Evolutionary conservation across 345 rosid genomes (phyloP).

Genomic region (Rhodamnia rubescens): DNA sequence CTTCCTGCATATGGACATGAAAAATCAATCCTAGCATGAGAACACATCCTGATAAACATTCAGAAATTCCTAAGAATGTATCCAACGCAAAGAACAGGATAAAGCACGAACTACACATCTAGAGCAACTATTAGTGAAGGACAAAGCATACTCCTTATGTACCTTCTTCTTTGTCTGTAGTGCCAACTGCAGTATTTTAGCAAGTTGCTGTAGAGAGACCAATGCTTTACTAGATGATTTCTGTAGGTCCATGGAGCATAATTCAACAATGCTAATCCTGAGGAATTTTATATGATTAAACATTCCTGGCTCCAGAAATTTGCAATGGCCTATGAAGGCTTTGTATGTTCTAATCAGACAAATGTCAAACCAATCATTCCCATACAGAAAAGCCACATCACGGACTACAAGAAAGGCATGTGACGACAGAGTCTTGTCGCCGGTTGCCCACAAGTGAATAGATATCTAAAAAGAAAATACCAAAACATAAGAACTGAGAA

Average conservation of each 20-base stretch:
- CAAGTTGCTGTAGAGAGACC: constrained; percentile 53
- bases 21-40: background rate
- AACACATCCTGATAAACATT: background rate
- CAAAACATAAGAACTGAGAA: constrained; percentile 2
- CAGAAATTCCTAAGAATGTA: background rate
- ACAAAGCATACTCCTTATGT: background rate
- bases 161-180: constrained; percentile 72
- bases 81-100: background rate
- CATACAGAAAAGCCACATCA: constrained; percentile 45
- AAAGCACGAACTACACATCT: background rate
- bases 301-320: constrained; percentile 37
- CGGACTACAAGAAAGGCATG: constrained; percentile 46
- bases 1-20: constrained; percentile 42
- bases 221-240: constrained; percentile 54
- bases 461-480: constrained; percentile 36
- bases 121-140: background rate
- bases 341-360: constrained; percentile 59
- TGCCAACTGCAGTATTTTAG: constrained; percentile 58
- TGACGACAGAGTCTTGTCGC: constrained; percentile 42
- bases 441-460: constrained; percentile 72
- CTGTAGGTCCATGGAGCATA: constrained; percentile 76
- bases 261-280: constrained; percentile 53
- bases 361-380: constrained; percentile 43
- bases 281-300: constrained; percentile 34
- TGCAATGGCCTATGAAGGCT: constrained; percentile 56